Percentiles rank a stretch among this genome's conserved stretches.
Evolutionary conservation across 1,139 yeast genomes (phyloP).

Genomic region (Zygosaccharomyces sapae): DNA sequence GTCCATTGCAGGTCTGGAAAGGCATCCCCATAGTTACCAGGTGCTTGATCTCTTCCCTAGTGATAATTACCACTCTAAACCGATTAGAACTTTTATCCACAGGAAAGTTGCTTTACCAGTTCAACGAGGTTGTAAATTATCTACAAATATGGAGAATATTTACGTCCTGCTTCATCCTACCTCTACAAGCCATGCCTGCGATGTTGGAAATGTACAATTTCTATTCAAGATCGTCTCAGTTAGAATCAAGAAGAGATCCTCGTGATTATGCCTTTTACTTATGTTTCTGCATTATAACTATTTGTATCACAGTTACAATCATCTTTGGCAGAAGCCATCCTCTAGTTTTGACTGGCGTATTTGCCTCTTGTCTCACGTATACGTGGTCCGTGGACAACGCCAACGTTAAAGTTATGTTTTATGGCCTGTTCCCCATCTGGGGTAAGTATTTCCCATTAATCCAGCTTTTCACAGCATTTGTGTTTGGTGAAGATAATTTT

Average conservation of each 20-base stretch:
- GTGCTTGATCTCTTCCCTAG: conserved; percentile 12
- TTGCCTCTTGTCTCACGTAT: conserved; percentile 27
- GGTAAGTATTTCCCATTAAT: conserved; percentile 34
- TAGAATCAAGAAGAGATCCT: conserved; percentile 25
- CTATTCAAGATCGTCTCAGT: conserved; percentile 27
- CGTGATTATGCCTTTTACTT: conserved; percentile 31
- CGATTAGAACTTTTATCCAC: conserved; percentile 9
- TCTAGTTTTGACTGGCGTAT: conserved; percentile 25
- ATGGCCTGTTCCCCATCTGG: conserved; percentile 34
- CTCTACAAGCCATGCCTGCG: conserved; percentile 27
- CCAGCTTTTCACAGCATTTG: conserved; percentile 27
- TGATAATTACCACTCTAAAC: conserved; percentile 11
- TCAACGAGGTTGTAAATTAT: conserved; percentile 7
- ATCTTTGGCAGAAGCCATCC: conserved; percentile 17
- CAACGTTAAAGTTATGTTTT: conserved; percentile 29
- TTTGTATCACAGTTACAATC: conserved; percentile 16
- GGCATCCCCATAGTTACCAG: conserved; percentile 14
- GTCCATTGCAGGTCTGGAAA: conserved; percentile 9
- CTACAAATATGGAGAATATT: conserved; percentile 28
- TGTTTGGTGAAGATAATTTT: conserved; percentile 26
- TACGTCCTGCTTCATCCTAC: conserved; percentile 28
- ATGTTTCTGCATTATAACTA: conserved; percentile 20
- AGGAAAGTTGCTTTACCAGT: conserved; percentile 8
- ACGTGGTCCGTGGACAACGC: conserved; percentile 35
- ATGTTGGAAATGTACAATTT: conserved; percentile 30